phyloP scores from a whole-genome alignment of 495 filamentous ascomycete genomes.

The Penicillium argentinense region DNA sequence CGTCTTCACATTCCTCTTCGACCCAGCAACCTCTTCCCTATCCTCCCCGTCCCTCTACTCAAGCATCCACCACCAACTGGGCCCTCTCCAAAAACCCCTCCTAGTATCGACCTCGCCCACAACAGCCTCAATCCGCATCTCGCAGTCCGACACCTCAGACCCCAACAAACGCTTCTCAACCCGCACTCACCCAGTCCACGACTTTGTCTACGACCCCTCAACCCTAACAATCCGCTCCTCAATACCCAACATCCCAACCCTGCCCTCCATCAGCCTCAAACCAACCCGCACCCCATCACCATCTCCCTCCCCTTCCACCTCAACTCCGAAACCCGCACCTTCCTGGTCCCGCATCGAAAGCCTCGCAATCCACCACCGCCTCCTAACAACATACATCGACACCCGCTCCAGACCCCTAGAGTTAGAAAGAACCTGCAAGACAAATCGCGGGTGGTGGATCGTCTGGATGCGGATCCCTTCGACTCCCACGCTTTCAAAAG shows the following conservation, averaged over 20 bases:
- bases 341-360: constrained; percentile 81
- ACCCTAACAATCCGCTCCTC: constrained; percentile 76
- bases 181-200: constrained; percentile 61
- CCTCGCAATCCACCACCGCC: constrained; percentile 84
- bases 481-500: constrained; percentile 12
- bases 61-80: constrained; percentile 77
- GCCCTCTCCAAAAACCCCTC: constrained; percentile 72
- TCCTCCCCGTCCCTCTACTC: constrained; percentile 71
- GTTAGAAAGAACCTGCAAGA: constrained; percentile 87
- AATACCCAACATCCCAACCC: constrained; percentile 86
- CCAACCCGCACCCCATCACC: constrained; percentile 56
- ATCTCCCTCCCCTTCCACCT: no score
- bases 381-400: constrained; percentile 70
- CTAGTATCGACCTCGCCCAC: constrained; percentile 61
- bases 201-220: constrained; percentile 81
- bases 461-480: constrained; percentile 75
- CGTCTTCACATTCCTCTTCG: constrained; percentile 88
- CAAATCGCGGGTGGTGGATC: constrained; percentile 91
- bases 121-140: constrained; percentile 50
- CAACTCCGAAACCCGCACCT: constrained; percentile 51
- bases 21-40: constrained; percentile 64
- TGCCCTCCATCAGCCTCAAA: constrained; percentile 30
- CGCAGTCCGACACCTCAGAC: constrained; percentile 27
- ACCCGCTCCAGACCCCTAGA: constrained; percentile 61
- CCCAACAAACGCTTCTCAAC: constrained; percentile 27